Base-by-base conservation (phyloP, 805 yeast genomes). In the Tetrapisispora fleetii region DNA sequence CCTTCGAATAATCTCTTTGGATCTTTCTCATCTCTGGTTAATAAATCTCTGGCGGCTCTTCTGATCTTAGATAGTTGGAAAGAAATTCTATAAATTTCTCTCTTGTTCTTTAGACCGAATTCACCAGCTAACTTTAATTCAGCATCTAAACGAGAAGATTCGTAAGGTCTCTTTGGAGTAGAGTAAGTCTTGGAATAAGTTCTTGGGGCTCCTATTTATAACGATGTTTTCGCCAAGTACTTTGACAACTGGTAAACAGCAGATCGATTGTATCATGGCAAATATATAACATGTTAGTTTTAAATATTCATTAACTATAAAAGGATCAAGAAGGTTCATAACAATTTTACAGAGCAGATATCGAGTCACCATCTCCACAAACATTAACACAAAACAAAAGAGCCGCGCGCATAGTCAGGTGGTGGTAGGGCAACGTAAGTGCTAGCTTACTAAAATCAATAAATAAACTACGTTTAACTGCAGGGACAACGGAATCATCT, bases 1-100 rank as follows among this genome's bases (percentile, higher is more conserved):
- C 99, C 99, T 80, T 93, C 99, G 82, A 93, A 93, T 71, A 93
- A 85, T 81, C 99, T 89, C 88, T 90, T 93, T 84, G 96, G 97
- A 78, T 93, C 99, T 84, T 93, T 93, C 82, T 93, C 99, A 71
- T 93, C 99, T 81, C 96, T 89, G 81, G 99, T 93, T 77, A 93
- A 84, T 70, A 93, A 81, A 72, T 93, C 98, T 85, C 99, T 95
- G 72, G 99, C 99, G 75, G 99, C 99, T 81, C 99, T 89, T 81
- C 99, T 90, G 74, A 93, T 91, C 84, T 93, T 93, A 59, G 99
- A 93, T 71, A 93, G 86, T 80, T 93, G 98, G 83, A 85, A 87
- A 75, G 95, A 95, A 74, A 93, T 90, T 85, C 99, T 89, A 95
- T 93, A 93, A 76, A 93, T 88, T 80, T 93, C 99, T 75, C 95